phyloP scores from a whole-genome alignment of 2,329 filamentous ascomycete genomes.

The Colletotrichum abscissum region DNA sequence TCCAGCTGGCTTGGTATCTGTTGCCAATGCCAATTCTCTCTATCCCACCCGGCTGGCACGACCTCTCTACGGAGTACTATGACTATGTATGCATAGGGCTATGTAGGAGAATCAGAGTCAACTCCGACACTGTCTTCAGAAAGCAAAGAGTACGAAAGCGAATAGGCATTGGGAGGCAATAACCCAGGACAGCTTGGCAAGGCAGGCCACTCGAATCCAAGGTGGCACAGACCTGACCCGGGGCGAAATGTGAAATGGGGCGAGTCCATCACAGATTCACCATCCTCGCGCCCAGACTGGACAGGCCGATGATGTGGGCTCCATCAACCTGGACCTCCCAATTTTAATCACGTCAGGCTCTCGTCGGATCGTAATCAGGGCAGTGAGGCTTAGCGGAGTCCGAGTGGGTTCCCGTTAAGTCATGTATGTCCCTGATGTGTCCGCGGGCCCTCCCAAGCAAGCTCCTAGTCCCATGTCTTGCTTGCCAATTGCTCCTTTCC shows the following conservation, averaged over 20 bases:
- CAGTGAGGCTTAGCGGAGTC: constrained; percentile 35
- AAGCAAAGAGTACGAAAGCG: neutral
- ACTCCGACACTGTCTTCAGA: constrained; percentile 7
- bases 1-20: neutral
- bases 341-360: constrained; percentile 36
- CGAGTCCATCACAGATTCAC: constrained; percentile 12
- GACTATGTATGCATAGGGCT: neutral
- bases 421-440: neutral
- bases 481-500: constrained; percentile 18
- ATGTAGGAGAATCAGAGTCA: neutral
- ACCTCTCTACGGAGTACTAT: neutral
- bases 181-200: neutral
- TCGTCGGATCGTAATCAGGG: constrained; percentile 34
- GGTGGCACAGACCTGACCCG: constrained; percentile 3
- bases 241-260: constrained; percentile 17
- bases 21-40: neutral
- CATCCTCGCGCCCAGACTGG: constrained; percentile 26
- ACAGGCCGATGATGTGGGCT: constrained; percentile 24
- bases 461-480: constrained; percentile 21
- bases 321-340: constrained; percentile 30
- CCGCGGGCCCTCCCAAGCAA: neutral
- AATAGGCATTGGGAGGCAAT: neutral
- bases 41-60: neutral
- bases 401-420: constrained; percentile 34
- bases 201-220: constrained; percentile 6